Percentiles rank a stretch among this genome's conserved stretches.
Evolutionary conservation across 257 asterid species (phyloP).

Genomic region (Nicotiana attenuata): DNA sequence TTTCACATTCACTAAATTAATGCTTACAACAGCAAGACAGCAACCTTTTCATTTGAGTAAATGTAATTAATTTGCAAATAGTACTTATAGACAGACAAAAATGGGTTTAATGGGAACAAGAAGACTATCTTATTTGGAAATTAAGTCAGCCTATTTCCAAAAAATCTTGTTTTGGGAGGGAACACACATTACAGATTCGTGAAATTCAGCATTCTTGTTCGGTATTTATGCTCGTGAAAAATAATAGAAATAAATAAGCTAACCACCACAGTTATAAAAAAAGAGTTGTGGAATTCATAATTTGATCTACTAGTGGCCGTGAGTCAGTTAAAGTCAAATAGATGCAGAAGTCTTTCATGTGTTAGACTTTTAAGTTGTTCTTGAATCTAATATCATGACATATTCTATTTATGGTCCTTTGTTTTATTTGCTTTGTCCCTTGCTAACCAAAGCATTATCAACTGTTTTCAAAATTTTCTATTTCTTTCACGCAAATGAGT

Average conservation of each 20-base stretch:
- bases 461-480: background rate
- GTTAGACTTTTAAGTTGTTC: background rate
- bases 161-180: background rate
- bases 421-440: background rate
- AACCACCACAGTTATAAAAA: no score
- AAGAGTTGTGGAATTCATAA: no score
- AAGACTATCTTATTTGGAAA: background rate
- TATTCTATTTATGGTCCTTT: background rate
- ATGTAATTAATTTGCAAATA: background rate
- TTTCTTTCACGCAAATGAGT: background rate
- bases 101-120: slow-evolving; percentile 3
- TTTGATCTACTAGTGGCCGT: background rate
- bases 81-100: background rate
- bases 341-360: background rate
- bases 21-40: background rate
- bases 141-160: background rate
- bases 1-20: background rate
- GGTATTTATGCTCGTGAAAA: no score
- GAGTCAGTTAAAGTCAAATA: background rate
- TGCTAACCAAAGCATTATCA: background rate
- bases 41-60: background rate
- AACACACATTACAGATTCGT: background rate
- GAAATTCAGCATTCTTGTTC: background rate
- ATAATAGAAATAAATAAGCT: no score
- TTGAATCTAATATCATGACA: background rate